Conservation (phyloP, 495 filamentous ascomycete species). For the Tuber microsphaerosporum region DNA sequence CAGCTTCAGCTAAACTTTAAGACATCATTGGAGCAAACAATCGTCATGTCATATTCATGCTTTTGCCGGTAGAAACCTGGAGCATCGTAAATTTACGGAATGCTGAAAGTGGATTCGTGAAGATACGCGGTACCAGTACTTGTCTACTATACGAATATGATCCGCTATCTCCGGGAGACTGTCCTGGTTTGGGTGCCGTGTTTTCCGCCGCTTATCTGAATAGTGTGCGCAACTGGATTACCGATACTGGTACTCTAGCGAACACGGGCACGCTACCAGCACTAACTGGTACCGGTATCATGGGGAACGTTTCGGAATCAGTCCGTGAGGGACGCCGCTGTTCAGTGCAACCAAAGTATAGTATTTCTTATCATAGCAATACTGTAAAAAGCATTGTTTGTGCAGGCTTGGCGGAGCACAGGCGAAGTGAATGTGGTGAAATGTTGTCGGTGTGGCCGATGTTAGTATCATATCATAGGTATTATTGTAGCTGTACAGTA, state of each 20-base stretch:
- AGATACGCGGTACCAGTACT: not conserved
- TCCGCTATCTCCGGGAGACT: not conserved
- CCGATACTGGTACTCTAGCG: not conserved
- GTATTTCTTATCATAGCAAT: not conserved
- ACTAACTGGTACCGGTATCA: not conserved
- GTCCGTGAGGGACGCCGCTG: not conserved
- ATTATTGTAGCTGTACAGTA: not conserved
- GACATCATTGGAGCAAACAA: not conserved
- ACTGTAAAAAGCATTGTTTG: not conserved
- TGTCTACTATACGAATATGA: not conserved
- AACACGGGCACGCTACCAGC: not conserved
- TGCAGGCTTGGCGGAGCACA: not conserved
- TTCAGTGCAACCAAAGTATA: no score
- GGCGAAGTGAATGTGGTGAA: not conserved
- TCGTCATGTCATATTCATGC: not conserved
- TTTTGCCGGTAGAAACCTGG: not conserved
- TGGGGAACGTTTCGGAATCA: not conserved
- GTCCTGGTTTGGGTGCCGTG: not conserved
- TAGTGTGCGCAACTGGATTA: not conserved
- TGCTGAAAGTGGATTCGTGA: not conserved
- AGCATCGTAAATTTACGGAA: no score
- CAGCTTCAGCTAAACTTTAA: not conserved
- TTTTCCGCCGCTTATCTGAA: not conserved
- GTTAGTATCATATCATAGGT: not conserved
- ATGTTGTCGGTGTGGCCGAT: not conserved